phyloP scores from a whole-genome alignment of 805 yeast genomes.

The Komagataella phaffii region DNA sequence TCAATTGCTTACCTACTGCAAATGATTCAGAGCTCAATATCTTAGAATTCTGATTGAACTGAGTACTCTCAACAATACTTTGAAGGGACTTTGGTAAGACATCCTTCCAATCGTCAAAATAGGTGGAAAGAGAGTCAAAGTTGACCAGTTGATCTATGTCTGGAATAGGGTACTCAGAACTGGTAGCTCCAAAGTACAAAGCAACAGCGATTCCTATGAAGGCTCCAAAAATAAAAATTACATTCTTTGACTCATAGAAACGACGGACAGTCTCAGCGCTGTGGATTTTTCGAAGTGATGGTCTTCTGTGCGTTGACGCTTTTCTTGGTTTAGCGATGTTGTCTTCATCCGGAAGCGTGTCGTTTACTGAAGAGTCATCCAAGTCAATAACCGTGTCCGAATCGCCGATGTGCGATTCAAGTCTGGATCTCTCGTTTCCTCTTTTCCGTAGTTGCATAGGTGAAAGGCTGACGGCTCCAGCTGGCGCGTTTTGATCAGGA shows the following conservation, averaged over 20 bases:
- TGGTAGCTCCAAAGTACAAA: slow-evolving; percentile 38
- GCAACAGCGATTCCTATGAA: slow-evolving; percentile 57
- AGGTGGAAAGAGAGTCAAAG: slow-evolving; percentile 43
- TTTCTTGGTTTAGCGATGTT: neutral
- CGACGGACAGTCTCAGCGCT: neutral
- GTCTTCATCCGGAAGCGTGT: neutral
- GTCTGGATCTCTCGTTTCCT: neutral
- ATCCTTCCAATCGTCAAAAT: slow-evolving; percentile 62
- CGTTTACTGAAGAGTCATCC: neutral
- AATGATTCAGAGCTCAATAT: slow-evolving; percentile 54
- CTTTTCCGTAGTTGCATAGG: neutral
- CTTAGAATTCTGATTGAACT: slow-evolving; percentile 29
- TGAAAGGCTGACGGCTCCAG: neutral
- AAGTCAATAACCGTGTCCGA: neutral
- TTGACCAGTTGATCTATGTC: slow-evolving; percentile 37
- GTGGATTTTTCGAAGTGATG: neutral
- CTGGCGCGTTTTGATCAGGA: neutral
- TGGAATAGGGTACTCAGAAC: slow-evolving; percentile 23
- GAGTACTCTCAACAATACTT: slow-evolving; percentile 37
- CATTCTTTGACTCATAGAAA: neutral
- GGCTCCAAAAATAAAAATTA: slow-evolving; percentile 51
- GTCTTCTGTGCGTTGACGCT: neutral
- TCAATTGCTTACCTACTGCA: slow-evolving; percentile 68
- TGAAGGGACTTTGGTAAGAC: slow-evolving; percentile 55
- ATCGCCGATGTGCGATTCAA: neutral